Base-by-base conservation (phyloP, 331 rosid genomes). In the Erythrophleum ivorense region DNA sequence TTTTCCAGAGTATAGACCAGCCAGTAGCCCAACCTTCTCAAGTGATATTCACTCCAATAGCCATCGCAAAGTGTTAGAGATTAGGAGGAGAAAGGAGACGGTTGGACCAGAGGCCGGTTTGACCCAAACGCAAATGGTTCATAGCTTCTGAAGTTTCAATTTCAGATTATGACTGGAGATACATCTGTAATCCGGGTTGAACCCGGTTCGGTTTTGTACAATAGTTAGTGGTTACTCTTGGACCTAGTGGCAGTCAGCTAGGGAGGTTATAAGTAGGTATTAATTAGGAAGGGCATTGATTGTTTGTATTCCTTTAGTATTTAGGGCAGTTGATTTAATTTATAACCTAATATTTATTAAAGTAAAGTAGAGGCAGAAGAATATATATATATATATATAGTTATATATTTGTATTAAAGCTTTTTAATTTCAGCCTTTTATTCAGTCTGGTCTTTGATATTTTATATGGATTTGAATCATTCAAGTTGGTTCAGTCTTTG, bases 1-100 rank as follows among this genome's bases (percentile, higher is more conserved):
- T 36, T 92, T 90, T 19, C 98, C 98, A 0, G 98, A 95, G 78
- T 95, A 95, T 40, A 91, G 97, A 89, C 98, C 98, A 71, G 98
- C 98, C 5, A 87, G 90, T 11, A 95, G 98, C 59, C 98, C 98
- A 1, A 93, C 97, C 3, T 95, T 91, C 80, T 88, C 89, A 0
- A 84, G 84, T 0, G 88, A 88, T 0, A 63, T 88, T 71, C 98
- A 95, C 81, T 95, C 98, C 3, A 95, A 93, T 55, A 92, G 95
- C 66, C 98, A 95, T 40, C 92, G 98, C 3, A 95, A 93, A 65
- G 98, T 95, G 57, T 52, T 95, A 76, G 98, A 95, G 87, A 89
- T 95, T 74, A 93, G 98, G 82, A 88, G 73, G 78, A 87, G 75
- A 81, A 91, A 90, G 75, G 98, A 95, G 21, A 65, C 0, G 2